These are phyloP conservation scores for Boletus speciosus DNA, from an alignment of 768 basidiomycete species.

Conservation along the genomic window DNA sequence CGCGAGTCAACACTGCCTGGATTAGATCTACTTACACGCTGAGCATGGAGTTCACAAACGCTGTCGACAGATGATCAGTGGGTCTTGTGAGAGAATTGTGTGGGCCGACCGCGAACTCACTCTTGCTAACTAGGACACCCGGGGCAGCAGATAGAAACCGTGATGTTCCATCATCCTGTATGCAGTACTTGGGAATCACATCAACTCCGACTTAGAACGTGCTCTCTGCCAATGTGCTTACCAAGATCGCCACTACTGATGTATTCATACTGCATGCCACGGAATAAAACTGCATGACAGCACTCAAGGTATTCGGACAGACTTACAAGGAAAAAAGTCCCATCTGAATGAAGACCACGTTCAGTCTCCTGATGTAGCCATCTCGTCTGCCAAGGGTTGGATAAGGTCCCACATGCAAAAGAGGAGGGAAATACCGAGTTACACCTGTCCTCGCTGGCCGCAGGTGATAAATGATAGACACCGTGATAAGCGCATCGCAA, in stretches of 20 bases:
- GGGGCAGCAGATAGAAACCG: slow-evolving; percentile 7
- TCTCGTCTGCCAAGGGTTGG: not conserved
- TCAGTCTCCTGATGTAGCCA: slow-evolving; percentile 14
- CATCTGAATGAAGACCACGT: slow-evolving; percentile 17
- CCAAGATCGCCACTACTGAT: slow-evolving; percentile 7
- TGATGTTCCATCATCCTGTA: not conserved
- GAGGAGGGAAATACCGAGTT: slow-evolving; percentile 6
- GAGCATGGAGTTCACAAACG: slow-evolving; percentile 25
- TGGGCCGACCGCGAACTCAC: slow-evolving; percentile 2
- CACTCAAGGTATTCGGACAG: not conserved
- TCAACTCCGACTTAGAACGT: not conserved
- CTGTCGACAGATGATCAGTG: not conserved
- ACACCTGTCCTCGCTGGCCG: slow-evolving; percentile 7
- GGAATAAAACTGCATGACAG: not conserved
- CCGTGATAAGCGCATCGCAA: slow-evolving; percentile 22
- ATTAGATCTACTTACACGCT: slow-evolving; percentile 17
- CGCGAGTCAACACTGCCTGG: not conserved
- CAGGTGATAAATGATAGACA: slow-evolving; percentile 14
- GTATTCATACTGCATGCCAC: slow-evolving; percentile 7
- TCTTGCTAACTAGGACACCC: slow-evolving; percentile 13
- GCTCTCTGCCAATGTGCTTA: not conserved
- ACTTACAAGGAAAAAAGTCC: slow-evolving; percentile 19
- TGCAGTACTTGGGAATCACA: slow-evolving; percentile 11
- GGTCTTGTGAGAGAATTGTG: not conserved
- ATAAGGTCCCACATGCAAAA: not conserved